phyloP scores from a whole-genome alignment of 495 filamentous ascomycete species.

The Penicillium paxilli region DNA sequence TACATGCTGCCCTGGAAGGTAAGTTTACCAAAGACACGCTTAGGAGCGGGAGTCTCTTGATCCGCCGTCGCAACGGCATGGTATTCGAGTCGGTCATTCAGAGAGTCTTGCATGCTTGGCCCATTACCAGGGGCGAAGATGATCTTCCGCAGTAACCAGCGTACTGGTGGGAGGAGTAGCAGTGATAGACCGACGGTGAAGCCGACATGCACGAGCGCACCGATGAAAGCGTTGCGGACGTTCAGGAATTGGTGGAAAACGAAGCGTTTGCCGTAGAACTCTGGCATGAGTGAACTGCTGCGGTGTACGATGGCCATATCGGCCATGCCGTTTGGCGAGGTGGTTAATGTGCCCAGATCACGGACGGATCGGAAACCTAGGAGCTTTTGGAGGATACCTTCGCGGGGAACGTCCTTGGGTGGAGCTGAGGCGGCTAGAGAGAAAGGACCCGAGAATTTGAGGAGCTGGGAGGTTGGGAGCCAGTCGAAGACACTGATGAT shows the following conservation, averaged over 20 bases:
- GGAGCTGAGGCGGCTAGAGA: constrained; percentile 63
- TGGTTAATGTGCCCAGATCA: constrained; percentile 67
- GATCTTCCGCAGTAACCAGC: constrained; percentile 52
- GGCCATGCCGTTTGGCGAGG: constrained; percentile 54
- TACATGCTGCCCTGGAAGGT: constrained; percentile 65
- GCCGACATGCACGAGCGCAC: constrained; percentile 55
- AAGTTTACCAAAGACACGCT: constrained; percentile 59
- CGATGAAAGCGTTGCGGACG: constrained; percentile 59
- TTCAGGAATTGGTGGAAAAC: constrained; percentile 67
- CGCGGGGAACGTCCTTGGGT: constrained; percentile 32
- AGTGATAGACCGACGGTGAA: constrained; percentile 52
- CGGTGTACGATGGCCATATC: constrained; percentile 73
- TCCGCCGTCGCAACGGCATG: constrained; percentile 67
- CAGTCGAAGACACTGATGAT: constrained; percentile 62
- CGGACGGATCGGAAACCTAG: constrained; percentile 63
- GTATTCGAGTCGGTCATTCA: constrained; percentile 61
- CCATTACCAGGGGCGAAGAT: constrained; percentile 70
- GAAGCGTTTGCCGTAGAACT: constrained; percentile 73
- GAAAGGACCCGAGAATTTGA: constrained; percentile 58
- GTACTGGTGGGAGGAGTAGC: constrained; percentile 54
- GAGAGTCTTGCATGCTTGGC: constrained; percentile 54
- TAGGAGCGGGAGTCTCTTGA: constrained; percentile 33
- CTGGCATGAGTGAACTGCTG: constrained; percentile 70
- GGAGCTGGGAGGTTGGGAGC: constrained; percentile 58
- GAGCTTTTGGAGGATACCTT: constrained; percentile 41